These are phyloP conservation scores for Terfezia boudieri DNA, from an alignment of 495 filamentous ascomycete genomes.

Conservation along the genomic window DNA sequence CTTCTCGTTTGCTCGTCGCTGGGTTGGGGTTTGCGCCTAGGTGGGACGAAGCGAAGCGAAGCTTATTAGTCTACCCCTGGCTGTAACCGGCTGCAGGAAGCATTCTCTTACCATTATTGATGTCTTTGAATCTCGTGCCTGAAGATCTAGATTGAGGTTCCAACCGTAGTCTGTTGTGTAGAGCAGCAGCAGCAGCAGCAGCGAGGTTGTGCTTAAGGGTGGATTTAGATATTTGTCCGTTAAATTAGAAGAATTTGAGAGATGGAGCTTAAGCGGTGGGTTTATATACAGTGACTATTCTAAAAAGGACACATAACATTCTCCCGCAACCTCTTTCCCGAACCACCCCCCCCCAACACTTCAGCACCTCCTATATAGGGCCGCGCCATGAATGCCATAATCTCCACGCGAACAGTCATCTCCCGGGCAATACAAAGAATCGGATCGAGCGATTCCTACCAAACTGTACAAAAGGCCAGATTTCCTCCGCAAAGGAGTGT, in stretches of 20 bases:
- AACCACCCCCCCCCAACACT: constrained; percentile 3
- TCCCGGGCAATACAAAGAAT: not conserved
- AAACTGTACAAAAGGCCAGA: not conserved
- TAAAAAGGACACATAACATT: constrained; percentile 12
- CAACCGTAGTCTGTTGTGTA: not conserved
- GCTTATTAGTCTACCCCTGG: not conserved
- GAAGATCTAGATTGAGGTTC: not conserved
- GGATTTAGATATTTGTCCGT: not conserved
- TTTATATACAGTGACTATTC: not conserved
- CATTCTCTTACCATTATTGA: constrained; percentile 12
- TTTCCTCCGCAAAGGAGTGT: not conserved
- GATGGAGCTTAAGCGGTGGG: constrained; percentile 2
- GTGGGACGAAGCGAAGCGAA: not conserved
- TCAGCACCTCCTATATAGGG: too few species aligned
- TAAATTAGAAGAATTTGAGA: constrained; percentile 3
- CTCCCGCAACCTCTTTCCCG: constrained; percentile 10
- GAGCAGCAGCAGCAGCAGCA: too few species aligned
- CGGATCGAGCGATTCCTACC: not conserved
- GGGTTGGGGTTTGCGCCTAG: constrained; percentile 85
- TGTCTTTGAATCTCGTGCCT: constrained; percentile 2
- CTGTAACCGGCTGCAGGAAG: not conserved
- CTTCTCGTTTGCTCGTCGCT: constrained; percentile 68
- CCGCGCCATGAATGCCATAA: not conserved
- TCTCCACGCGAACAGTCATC: not conserved
- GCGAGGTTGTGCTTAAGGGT: not conserved